Percentiles rank a stretch among this genome's conserved stretches.
Evolutionary conservation across 768 basidiomycete species (phyloP).

Genomic region (Coprinellus micaceus): DNA sequence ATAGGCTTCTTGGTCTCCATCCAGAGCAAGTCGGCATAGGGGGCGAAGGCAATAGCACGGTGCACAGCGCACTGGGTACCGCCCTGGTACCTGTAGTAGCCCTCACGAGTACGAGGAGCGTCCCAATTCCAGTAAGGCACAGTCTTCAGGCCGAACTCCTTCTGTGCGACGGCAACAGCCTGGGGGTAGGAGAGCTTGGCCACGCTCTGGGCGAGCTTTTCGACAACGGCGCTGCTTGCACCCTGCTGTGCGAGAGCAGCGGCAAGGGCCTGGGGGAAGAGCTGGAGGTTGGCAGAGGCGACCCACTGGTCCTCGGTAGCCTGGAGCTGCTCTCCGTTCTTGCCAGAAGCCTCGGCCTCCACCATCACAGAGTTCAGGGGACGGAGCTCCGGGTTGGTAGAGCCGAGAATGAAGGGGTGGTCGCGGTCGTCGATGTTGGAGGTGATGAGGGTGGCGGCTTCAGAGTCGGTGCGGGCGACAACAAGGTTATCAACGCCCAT

Average conservation of each 20-base stretch:
- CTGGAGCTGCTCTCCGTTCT: constrained; percentile 77
- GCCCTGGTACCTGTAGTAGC: constrained; percentile 96
- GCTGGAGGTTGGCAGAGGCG: constrained; percentile 66
- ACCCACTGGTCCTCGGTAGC: constrained; percentile 88
- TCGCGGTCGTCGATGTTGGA: constrained; percentile 97
- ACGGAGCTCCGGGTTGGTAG: constrained; percentile 67
- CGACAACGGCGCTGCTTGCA: constrained; percentile 42
- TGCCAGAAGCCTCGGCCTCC: constrained; percentile 78
- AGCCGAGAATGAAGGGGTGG: constrained; percentile 94
- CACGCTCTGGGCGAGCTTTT: constrained; percentile 61
- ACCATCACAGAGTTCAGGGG: constrained; percentile 80
- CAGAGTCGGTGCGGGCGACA: constrained; percentile 93
- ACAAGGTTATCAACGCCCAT: constrained; percentile 97
- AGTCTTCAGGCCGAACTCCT: constrained; percentile 67
- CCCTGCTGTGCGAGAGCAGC: constrained; percentile 63
- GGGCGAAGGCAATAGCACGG: constrained; percentile 89
- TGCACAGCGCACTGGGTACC: constrained; percentile 93
- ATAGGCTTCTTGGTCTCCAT: constrained; percentile 98
- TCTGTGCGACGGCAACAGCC: constrained; percentile 73
- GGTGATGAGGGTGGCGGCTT: constrained; percentile 95
- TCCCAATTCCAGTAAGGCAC: constrained; percentile 96
- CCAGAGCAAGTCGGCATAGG: constrained; percentile 89
- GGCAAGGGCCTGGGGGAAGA: constrained; percentile 73
- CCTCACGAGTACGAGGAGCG: constrained; percentile 88
- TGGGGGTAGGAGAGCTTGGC: constrained; percentile 65